phyloP scores from a whole-genome alignment of 257 asterid genomes.

The Gynochthodes officinalis region DNA sequence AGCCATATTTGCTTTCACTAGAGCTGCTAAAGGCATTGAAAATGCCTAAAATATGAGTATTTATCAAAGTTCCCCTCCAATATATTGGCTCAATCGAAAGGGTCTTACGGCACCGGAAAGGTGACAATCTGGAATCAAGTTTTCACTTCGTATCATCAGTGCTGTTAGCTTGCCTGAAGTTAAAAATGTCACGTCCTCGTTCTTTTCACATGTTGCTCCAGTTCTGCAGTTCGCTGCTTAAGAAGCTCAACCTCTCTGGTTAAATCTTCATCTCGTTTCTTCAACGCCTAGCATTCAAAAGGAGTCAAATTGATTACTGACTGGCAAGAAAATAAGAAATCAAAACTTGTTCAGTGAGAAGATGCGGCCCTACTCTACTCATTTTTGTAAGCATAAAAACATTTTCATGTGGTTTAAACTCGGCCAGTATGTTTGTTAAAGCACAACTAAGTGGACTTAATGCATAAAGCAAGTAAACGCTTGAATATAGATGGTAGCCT shows the following conservation, averaged over 20 bases:
- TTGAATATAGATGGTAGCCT: not conserved
- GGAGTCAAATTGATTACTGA: not conserved
- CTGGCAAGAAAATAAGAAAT: not conserved
- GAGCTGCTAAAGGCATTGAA: not conserved
- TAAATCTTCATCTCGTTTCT: constrained; percentile 56
- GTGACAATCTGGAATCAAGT: constrained; percentile 8
- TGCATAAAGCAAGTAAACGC: not conserved
- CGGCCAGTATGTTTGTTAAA: not conserved
- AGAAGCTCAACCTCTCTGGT: constrained; percentile 56
- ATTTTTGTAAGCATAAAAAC: not conserved
- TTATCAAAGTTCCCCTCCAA: not conserved
- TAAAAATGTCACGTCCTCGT: constrained; percentile 45
- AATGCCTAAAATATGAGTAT: not conserved
- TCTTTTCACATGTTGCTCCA: constrained; percentile 48
- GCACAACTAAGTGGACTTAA: not conserved
- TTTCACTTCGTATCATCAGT: constrained; percentile 23
- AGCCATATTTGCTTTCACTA: not conserved
- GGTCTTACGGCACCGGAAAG: not conserved
- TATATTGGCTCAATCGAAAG: not conserved
- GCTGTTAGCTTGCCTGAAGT: constrained; percentile 28
- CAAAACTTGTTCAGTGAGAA: not conserved
- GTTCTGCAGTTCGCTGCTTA: constrained; percentile 35
- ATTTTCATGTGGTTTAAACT: not conserved
- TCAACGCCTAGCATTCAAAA: constrained; percentile 38
- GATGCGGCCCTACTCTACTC: not conserved